A percentile compares a stretch with the other conserved stretches of the same genome.
Conservation (phyloP, 1,284 basidiomycete genomes). For the Phaffia rhodozyma region DNA sequence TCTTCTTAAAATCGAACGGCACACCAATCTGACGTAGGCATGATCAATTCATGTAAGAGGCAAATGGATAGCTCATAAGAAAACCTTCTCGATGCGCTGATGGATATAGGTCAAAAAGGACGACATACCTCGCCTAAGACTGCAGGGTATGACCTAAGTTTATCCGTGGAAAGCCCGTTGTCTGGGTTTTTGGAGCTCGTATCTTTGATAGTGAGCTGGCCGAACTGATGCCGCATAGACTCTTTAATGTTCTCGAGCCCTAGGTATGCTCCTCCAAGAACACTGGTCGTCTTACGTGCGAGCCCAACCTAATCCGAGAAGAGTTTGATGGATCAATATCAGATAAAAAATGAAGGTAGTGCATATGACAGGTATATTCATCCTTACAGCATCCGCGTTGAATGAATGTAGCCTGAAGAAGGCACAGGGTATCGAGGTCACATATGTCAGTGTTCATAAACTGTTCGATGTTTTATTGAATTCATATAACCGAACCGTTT, state of each 20-base stretch:
- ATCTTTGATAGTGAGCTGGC: neutral
- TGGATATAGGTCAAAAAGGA: neutral
- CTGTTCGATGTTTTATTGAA: no score
- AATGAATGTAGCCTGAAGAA: neutral
- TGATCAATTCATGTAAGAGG: no score
- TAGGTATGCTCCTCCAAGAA: neutral
- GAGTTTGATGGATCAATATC: neutral
- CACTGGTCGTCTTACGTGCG: neutral
- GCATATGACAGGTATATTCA: neutral
- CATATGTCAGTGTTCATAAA: no score
- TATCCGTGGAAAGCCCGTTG: neutral
- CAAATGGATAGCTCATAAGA: neutral
- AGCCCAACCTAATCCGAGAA: neutral
- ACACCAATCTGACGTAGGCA: neutral
- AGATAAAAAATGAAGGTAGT: neutral
- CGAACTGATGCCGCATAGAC: neutral
- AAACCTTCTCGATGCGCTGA: neutral
- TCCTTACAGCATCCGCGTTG: constrained; percentile 7
- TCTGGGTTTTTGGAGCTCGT: neutral
- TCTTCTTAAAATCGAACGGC: constrained; percentile 1
- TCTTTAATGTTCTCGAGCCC: neutral
- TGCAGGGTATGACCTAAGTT: neutral
- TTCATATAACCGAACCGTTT: neutral
- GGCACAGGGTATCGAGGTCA: no score
- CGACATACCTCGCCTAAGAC: neutral